Percentiles rank a stretch among this genome's conserved stretches.
Conservation (phyloP, 2,329 filamentous ascomycete genomes). For the Penicillium aurantiogriseum region DNA sequence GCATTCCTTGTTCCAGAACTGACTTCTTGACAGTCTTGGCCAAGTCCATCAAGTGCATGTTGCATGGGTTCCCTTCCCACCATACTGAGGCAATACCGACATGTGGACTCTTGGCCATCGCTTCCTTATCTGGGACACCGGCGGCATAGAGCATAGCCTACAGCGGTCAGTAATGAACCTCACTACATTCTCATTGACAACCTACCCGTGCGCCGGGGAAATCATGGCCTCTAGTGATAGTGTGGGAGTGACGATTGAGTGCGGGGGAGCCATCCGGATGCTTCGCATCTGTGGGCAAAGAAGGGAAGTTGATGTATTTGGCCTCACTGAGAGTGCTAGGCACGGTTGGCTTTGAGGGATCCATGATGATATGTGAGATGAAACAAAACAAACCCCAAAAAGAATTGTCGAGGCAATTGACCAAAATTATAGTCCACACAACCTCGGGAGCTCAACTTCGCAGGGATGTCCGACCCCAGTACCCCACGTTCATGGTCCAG, state of each 20-base stretch:
- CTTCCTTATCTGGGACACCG: constrained; percentile 75
- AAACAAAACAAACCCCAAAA: neutral
- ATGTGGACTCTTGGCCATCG: constrained; percentile 88
- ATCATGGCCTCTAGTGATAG: constrained; percentile 80
- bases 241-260: constrained; percentile 83
- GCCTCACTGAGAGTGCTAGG: constrained; percentile 42
- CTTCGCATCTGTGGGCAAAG: constrained; percentile 52
- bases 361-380: constrained; percentile 19
- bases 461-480: constrained; percentile 10
- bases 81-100: constrained; percentile 89
- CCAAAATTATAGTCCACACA: neutral
- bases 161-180: constrained; percentile 2
- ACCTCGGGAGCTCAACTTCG: constrained; percentile 1
- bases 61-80: constrained; percentile 98
- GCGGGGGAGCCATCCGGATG: constrained; percentile 58
- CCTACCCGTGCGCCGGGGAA: constrained; percentile 82
- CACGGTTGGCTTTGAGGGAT: constrained; percentile 21
- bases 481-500: constrained; percentile 9
- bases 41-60: constrained; percentile 74
- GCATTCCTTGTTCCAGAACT: constrained; percentile 77
- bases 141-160: constrained; percentile 94
- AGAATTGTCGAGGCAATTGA: neutral
- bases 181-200: constrained; percentile 1
- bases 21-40: constrained; percentile 83
- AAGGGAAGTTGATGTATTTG: constrained; percentile 58